Conservation (phyloP, 139 green algal species). For the Trebouxia sp. region DNA sequence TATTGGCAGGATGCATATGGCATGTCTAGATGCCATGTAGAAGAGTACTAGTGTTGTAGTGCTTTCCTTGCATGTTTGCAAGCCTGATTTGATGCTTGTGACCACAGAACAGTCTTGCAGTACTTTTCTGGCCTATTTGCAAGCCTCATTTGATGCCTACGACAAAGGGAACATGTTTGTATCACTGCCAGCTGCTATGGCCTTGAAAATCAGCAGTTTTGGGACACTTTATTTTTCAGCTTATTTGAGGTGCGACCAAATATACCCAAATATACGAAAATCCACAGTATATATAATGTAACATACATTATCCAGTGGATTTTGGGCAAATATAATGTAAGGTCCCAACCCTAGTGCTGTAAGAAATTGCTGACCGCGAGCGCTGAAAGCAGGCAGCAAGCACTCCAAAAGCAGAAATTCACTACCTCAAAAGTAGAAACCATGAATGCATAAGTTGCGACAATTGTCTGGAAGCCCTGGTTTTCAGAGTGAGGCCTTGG, state of each 20-base stretch:
- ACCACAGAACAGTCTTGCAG: background rate
- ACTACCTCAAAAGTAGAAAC: no score
- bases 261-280: background rate
- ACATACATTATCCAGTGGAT: background rate
- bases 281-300: background rate
- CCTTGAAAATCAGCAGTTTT: background rate
- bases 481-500: no score
- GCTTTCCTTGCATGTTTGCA: no score
- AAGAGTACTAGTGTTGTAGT: no score
- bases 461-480: no score
- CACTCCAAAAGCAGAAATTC: no score
- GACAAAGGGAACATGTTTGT: background rate
- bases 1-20: no score
- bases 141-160: background rate
- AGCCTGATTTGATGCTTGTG: no score
- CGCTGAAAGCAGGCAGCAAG: no score
- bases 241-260: background rate
- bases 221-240: background rate
- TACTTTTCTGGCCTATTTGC: background rate
- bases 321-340: background rate
- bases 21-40: no score
- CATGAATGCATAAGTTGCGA: no score
- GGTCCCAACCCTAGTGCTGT: background rate
- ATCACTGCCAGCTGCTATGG: background rate
- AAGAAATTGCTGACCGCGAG: no score